These are phyloP conservation scores for Yarrowia keelungensis DNA, from an alignment of 805 yeast genomes.

Conservation along the genomic window DNA sequence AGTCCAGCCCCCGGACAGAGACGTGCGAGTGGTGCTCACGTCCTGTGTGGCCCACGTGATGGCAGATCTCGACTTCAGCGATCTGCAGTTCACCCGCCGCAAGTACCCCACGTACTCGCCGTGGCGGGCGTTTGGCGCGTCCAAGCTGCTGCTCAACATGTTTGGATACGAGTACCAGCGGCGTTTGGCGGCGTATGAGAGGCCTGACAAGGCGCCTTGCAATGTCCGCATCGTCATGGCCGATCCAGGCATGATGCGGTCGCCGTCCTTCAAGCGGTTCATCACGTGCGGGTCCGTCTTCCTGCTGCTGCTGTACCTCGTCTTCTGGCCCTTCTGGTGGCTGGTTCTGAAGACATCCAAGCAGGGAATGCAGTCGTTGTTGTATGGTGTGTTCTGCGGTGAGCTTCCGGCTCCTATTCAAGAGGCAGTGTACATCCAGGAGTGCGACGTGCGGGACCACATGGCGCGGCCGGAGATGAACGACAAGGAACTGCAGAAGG, in stretches of 20 bases:
- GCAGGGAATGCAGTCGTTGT: conserved; percentile 80
- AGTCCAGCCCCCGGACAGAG: conserved; percentile 93
- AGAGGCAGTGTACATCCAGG: conserved; percentile 77
- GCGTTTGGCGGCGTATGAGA: conserved; percentile 61
- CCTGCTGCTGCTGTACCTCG: conserved; percentile 67
- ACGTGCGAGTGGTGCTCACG: conserved; percentile 80
- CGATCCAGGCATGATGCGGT: conserved; percentile 92
- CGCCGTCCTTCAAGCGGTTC: conserved; percentile 82
- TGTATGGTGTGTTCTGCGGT: conserved; percentile 76
- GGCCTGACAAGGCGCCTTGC: conserved; percentile 71
- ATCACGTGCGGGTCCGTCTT: conserved; percentile 75
- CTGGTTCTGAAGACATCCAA: conserved; percentile 73
- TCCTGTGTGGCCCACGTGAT: conserved; percentile 79
- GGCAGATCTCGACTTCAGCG: conserved; percentile 68
- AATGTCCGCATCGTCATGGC: conserved; percentile 75
- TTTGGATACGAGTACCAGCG: conserved; percentile 83
- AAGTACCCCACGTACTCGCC: conserved; percentile 69
- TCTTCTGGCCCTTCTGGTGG: conserved; percentile 85
- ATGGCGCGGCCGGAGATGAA: conserved; percentile 69
- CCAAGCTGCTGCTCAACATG: conserved; percentile 77
- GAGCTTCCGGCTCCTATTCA: conserved; percentile 60
- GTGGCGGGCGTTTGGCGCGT: conserved; percentile 78
- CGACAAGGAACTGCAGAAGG: conserved; percentile 65
- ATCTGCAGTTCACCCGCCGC: conserved; percentile 66
- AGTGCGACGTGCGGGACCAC: conserved; percentile 61